Evolutionary conservation across 75 land plant genomes (phyloP).

Genomic region (Ceratopteris richardii): DNA sequence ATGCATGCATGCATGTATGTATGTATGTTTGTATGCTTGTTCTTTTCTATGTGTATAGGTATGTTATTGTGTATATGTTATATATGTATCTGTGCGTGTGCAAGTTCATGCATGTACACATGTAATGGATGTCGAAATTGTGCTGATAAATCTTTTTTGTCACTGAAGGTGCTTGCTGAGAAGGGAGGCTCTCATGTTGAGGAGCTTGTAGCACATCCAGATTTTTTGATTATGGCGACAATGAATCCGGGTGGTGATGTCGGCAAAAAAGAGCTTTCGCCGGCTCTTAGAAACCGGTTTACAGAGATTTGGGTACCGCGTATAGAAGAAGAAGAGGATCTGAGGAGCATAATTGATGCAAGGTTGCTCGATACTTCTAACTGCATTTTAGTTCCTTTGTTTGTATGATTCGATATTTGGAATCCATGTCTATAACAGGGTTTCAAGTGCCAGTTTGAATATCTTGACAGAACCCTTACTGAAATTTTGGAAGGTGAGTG

Average conservation of each 20-base stretch:
- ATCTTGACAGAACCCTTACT: slow-evolving; percentile 44
- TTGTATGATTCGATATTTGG: slow-evolving; percentile 1
- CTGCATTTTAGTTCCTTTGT: neutral
- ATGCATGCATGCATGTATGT: no score
- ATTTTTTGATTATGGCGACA: slow-evolving; percentile 83
- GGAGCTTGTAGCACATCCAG: slow-evolving; percentile 55
- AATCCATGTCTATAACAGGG: slow-evolving; percentile 36
- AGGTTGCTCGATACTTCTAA: slow-evolving; percentile 42
- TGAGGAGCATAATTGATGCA: slow-evolving; percentile 57
- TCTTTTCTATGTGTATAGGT: no score
- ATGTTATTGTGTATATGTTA: no score
- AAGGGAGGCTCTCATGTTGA: slow-evolving; percentile 81
- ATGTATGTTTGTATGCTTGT: no score
- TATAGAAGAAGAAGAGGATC: slow-evolving; percentile 54
- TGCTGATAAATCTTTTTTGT: no score
- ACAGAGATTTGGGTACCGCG: slow-evolving; percentile 97
- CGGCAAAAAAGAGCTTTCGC: slow-evolving; percentile 98
- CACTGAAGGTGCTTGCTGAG: slow-evolving; percentile 62
- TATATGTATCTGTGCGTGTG: no score
- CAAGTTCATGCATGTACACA: no score
- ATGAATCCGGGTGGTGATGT: slow-evolving; percentile 99
- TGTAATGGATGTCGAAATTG: no score
- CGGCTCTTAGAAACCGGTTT: slow-evolving; percentile 90
- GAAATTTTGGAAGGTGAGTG: slow-evolving; percentile 71
- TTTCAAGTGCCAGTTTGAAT: no score